Evolutionary conservation across 23 red algal genomes (phyloP).

Genomic region (Gracilariopsis chorda): DNA sequence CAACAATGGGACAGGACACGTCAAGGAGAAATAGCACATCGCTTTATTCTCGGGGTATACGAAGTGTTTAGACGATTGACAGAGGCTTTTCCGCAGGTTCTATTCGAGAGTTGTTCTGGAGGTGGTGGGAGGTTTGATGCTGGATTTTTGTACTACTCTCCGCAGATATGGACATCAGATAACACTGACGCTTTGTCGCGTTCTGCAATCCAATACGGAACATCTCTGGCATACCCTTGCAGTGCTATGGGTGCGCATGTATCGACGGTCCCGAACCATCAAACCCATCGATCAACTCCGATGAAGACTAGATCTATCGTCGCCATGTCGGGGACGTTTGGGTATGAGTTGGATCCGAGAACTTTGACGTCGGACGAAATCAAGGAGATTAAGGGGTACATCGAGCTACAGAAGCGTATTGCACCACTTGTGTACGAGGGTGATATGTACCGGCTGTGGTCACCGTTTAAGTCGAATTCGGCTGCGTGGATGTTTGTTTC

Average conservation of each 20-base stretch:
- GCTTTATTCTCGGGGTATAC: constrained; percentile 93
- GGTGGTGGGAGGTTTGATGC: constrained; percentile 95
- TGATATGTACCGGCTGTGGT: constrained; percentile 93
- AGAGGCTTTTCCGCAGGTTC: constrained; percentile 78
- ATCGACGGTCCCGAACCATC: constrained; percentile 92
- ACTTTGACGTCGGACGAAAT: constrained; percentile 71
- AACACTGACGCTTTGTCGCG: constrained; percentile 96
- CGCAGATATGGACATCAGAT: constrained; percentile 97
- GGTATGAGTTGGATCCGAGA: constrained; percentile 95
- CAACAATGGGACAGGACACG: constrained; percentile 71
- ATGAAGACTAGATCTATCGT: constrained; percentile 95
- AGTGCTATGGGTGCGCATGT: constrained; percentile 89
- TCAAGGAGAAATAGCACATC: constrained; percentile 91
- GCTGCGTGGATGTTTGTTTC: constrained; percentile 96
- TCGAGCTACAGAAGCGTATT: constrained; percentile 73
- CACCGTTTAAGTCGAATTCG: constrained; percentile 80
- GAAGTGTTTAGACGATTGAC: constrained; percentile 89
- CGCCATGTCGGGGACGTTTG: constrained; percentile 95
- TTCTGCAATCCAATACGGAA: constrained; percentile 89
- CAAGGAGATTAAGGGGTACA: constrained; percentile 73
- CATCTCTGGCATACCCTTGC: constrained; percentile 82
- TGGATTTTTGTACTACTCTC: constrained; percentile 85
- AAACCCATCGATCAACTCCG: constrained; percentile 82
- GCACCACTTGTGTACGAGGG: constrained; percentile 72
- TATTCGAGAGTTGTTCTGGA: constrained; percentile 95